Evolutionary conservation across 1,284 basidiomycete species (phyloP).

Genomic region (Marasmius sp.): DNA sequence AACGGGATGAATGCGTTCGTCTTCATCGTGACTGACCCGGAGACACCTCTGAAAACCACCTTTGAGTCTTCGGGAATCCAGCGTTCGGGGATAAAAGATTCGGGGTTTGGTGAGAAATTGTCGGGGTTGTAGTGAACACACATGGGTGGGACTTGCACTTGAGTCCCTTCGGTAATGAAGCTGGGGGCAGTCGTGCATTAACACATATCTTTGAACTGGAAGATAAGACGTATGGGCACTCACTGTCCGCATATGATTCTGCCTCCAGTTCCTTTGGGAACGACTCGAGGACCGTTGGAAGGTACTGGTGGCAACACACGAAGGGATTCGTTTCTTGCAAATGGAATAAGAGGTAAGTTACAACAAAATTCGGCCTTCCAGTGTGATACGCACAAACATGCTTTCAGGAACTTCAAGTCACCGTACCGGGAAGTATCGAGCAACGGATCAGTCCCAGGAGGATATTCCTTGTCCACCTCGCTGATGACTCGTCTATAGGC

Average conservation of each 20-base stretch:
- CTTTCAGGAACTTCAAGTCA: slow-evolving; percentile 34
- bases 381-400: slow-evolving; percentile 31
- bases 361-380: not conserved
- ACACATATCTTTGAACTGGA: slow-evolving; percentile 1
- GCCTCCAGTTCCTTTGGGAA: slow-evolving; percentile 22
- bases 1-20: slow-evolving; percentile 23
- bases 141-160: not conserved
- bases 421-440: not conserved
- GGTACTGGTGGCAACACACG: slow-evolving; percentile 36
- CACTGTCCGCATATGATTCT: slow-evolving; percentile 29
- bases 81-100: slow-evolving; percentile 16
- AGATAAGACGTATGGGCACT: slow-evolving; percentile 20
- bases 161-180: not conserved
- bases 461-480: not conserved
- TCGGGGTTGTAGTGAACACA: not conserved
- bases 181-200: not conserved
- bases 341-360: not conserved
- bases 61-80: slow-evolving; percentile 16
- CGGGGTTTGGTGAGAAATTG: not conserved
- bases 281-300: slow-evolving; percentile 30
- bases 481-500: not conserved
- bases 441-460: not conserved
- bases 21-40: not conserved
- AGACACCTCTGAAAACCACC: not conserved
- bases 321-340: slow-evolving; percentile 37